Evolutionary conservation across 176 grass and related monocot species (phyloP).

Genomic region (Aegilops longissima): DNA sequence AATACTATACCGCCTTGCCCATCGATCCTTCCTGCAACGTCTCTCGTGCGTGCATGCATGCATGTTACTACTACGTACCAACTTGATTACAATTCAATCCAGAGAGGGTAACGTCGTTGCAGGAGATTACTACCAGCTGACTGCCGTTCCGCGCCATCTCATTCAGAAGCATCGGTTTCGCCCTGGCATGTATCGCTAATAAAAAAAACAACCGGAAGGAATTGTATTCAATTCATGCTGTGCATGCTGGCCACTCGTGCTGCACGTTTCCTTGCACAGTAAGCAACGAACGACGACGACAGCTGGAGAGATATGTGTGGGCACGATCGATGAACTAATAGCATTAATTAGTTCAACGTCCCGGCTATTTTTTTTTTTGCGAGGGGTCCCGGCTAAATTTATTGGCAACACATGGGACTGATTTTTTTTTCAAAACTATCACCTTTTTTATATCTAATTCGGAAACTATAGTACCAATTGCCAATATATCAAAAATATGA

Average conservation of each 20-base stretch:
- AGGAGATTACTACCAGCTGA: not conserved
- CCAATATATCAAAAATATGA: too few relatives aligned
- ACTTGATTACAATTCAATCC: not conserved
- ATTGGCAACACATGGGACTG: not conserved
- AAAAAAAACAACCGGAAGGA: too few relatives aligned
- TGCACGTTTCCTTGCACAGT: conserved; percentile 11
- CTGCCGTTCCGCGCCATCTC: not conserved
- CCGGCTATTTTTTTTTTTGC: too few relatives aligned
- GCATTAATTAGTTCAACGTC: not conserved
- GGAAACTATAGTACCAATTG: too few relatives aligned
- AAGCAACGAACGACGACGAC: not conserved
- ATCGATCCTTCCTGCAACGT: not conserved
- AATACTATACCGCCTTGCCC: not conserved
- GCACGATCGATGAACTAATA: not conserved
- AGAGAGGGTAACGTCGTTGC: not conserved
- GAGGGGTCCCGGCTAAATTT: not conserved
- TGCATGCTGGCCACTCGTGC: not conserved
- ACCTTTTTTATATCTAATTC: too few relatives aligned
- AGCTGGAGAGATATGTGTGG: not conserved
- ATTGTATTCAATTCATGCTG: too few relatives aligned
- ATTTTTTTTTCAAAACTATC: too few relatives aligned
- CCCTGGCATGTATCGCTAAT: too few relatives aligned
- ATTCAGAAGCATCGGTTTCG: not conserved
- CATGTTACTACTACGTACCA: not conserved
- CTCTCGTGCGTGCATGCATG: not conserved